phyloP scores from a whole-genome alignment of 495 filamentous ascomycete genomes.

The Aspergillus carlsbadensis region DNA sequence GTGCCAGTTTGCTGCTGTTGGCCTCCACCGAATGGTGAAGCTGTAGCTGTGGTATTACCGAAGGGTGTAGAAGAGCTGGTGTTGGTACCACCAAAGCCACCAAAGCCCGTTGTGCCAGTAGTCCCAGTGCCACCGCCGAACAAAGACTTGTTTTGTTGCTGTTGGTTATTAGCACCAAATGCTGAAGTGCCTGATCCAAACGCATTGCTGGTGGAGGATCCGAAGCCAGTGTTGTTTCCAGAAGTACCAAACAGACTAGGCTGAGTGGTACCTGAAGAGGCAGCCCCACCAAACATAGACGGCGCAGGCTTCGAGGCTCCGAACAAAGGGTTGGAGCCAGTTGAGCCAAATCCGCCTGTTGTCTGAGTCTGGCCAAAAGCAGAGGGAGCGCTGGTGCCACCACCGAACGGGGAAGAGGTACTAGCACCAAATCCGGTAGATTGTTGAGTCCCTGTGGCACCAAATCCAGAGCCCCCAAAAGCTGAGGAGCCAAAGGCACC shows the following conservation, averaged over 20 bases:
- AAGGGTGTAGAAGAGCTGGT: constrained; percentile 39
- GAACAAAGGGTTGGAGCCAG: constrained; percentile 40
- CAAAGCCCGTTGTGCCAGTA: constrained; percentile 33
- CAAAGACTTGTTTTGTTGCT: constrained; percentile 33
- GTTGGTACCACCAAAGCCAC: constrained; percentile 43
- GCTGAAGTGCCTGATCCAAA: constrained; percentile 43
- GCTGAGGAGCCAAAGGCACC: constrained; percentile 73
- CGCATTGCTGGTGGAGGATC: constrained; percentile 3
- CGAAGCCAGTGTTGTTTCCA: constrained; percentile 30
- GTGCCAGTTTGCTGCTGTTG: constrained; percentile 36
- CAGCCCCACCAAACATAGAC: constrained; percentile 37
- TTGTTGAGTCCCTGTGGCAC: constrained; percentile 28
- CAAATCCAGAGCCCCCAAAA: constrained; percentile 43
- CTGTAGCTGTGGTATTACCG: constrained; percentile 35
- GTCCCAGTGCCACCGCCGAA: constrained; percentile 31
- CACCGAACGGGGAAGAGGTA: constrained; percentile 55
- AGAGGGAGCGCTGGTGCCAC: constrained; percentile 44
- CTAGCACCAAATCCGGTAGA: constrained; percentile 52
- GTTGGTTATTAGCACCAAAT: constrained; percentile 44
- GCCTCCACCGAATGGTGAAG: constrained; percentile 39
- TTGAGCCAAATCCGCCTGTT: constrained; percentile 57
- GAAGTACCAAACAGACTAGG: constrained; percentile 30
- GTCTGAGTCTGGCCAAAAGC: constrained; percentile 51
- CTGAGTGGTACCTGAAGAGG: constrained; percentile 25
- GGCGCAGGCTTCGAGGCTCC: constrained; percentile 39